phyloP scores from a whole-genome alignment of 148 eudicot genomes.

The Rhododendron ferrugineum region DNA sequence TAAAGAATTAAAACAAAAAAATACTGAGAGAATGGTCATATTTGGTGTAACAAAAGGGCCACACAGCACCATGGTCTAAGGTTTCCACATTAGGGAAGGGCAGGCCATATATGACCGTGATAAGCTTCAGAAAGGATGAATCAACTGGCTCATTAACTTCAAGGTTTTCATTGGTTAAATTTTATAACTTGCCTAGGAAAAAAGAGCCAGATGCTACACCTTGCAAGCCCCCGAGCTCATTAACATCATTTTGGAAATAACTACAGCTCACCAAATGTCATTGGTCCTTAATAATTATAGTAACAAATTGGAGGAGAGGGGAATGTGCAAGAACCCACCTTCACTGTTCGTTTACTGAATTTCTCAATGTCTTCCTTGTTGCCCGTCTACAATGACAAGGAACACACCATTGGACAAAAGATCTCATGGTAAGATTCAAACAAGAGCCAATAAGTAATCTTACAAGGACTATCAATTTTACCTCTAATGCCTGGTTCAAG shows the following conservation, averaged over 20 bases:
- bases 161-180: not conserved
- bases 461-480: slow-evolving; percentile 13
- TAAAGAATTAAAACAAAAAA: not conserved
- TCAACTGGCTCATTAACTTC: not conserved
- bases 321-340: slow-evolving; percentile 36
- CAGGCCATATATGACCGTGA: not conserved
- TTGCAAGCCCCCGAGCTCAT: not conserved
- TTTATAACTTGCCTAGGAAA: not conserved
- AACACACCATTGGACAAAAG: slow-evolving; percentile 1
- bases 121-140: not conserved
- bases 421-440: not conserved
- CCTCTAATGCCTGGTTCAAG: slow-evolving; percentile 80
- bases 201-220: not conserved
- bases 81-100: not conserved
- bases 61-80: not conserved
- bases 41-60: not conserved
- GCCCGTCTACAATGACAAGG: slow-evolving; percentile 50
- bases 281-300: not conserved
- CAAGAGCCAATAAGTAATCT: not conserved
- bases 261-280: not conserved
- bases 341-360: slow-evolving; percentile 93
- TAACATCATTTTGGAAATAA: not conserved
- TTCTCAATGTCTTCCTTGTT: slow-evolving; percentile 94
- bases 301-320: not conserved
- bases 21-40: not conserved